Base-by-base conservation (phyloP, 768 basidiomycete species). In the Termitomyces sp. region DNA sequence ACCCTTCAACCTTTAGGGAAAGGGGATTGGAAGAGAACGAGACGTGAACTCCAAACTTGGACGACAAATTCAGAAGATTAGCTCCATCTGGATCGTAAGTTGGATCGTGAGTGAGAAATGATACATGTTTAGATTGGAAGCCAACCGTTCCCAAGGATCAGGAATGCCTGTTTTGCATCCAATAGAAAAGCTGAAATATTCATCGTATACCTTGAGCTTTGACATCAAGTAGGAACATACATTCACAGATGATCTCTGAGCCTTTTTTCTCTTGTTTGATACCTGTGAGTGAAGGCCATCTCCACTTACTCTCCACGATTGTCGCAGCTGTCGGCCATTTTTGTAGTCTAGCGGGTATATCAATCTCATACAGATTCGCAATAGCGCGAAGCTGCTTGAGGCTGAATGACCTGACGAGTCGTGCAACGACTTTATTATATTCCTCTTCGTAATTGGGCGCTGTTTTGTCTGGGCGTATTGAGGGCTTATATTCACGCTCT, bases 111-210 rank as follows among this genome's bases (percentile, higher is more conserved):
- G 24, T 61, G 18, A 32, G 39, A 2, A 14, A 42, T 22, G 22
- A 31, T 34, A 31, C 42, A 9, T 24, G 22, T 43, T 13, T 43
- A 2, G 1, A 51, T 37, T 18, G n/a, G 14, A 26, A 5, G 26
- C 51, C 18, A 39, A 87, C 90, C 86, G 79, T 79, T 85, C 41
- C 89, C 89, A 59, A 92, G 77, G 31, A 91, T 75, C 31, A 91
- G 66, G 66, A 91, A 89, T 6, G 89, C 75, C 62, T 88, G 78
- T 50, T 76, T 78, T 3, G 83, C 78, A 18, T 75, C 78, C 57
- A 92, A 70, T 32, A 77, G 69, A 63, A 87, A 80, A 2, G 69
- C 90, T 91, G 62, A 52, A 49, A 26, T 57, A 31, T 20, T 58
- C 34, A 34, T 37, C 54, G 46, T 20, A 48, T 44, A 20, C n/a